Base-by-base conservation (phyloP, 2,329 filamentous ascomycete genomes). In the Aspergillus novoparasiticus region DNA sequence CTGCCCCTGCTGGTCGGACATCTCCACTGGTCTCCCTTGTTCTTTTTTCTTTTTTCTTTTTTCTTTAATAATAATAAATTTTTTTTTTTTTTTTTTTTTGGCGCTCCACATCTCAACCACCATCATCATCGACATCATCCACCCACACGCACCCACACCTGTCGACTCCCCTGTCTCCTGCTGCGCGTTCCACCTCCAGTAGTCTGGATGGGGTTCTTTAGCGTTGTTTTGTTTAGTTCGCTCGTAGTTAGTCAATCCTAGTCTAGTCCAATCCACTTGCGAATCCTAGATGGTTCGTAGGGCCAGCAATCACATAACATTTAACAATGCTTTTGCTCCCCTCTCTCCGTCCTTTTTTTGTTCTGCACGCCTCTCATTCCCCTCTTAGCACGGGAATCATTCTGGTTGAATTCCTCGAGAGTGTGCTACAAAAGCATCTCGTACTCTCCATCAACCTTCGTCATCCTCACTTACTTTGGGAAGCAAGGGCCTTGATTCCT, bases 281-380 rank as follows among this genome's bases (percentile, higher is more conserved):
- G 43, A 64, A 61, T 63, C 59, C 63, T 9, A 65, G 66, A 68
- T 63, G 61, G 60, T 61, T 67, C 62, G 62, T 71, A 71, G 69
- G 66, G 69, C 68, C 63, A 70, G 69, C 67, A 69, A 70, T 71
- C 67, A 69, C 61, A 70, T 67, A 68, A 67, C 69, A 71, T 71
- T 71, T 70, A 71, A 68, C 68, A 64, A 69, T 70, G 66, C 69
- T 68, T 66, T 67, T 66, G 60, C 65, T 66, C 67, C 69, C 68
- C 48, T 51, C 62, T n/a, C 64, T 63, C 34, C 41, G 46, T 56
- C 55, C 57, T 65, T 51, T 54, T 56, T 63, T 63, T 59, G 34
- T 60, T 61, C 60, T 58, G 36, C 58, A 60, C 26, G 54, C 53
- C 56, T 50, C 45, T 53, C 53, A 62, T 56, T 62, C 59, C 61